Evolutionary conservation across 2,329 filamentous ascomycete species (phyloP), one percentile per base, ranked within the genome.

Genomic region (Xylaria sp.): DNA sequence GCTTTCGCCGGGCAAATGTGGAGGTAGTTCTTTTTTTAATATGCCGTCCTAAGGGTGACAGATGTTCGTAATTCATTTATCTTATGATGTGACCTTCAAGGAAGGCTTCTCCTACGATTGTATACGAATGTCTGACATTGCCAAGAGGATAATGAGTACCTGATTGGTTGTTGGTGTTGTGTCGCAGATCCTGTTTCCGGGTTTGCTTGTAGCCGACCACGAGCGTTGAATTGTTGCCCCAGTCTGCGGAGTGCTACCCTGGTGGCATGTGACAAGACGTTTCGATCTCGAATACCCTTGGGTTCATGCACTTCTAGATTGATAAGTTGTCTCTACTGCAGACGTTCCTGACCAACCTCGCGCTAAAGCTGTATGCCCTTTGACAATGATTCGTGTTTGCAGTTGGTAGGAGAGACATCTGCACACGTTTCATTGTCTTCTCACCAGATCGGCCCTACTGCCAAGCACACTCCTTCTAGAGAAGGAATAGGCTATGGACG

Each of bases 171-270:
- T 54, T 18, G 7, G 20, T 15, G 60, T 54, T 5, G 23, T 63
- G 67, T 66, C 28, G 41, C 46, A 63, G 58, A 66, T 69, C 52
- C n/a, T 61, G 66, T 69, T 69, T 69, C 56, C 57, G 56, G 23
- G 25, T 32, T 23, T 44, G 39, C 28, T 48, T 39, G 46, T n/a
- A 23, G 37, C 23, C 15, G 28, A 37, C n/a, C 28, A 20, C 12
- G 25, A 54, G 50, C 5, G n/a, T 59, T 28, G 39, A 46, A 44
- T 44, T 58, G 37, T 46, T 46, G 23, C 46, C n/a, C 55, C 13
- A 5, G 4, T 51, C 32, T 50, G 5, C 28, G 28, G 28, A 28
- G 28, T 28, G 8, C n/a, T 58, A 13, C 34, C 15, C 15, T 13
- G n/a, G n/a, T 52, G 28, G 20, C 15, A 57, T 12, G 54, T 32